These are phyloP conservation scores for Rossbeevera mucosa DNA, from an alignment of 768 basidiomycete species.

Conservation along the genomic window DNA sequence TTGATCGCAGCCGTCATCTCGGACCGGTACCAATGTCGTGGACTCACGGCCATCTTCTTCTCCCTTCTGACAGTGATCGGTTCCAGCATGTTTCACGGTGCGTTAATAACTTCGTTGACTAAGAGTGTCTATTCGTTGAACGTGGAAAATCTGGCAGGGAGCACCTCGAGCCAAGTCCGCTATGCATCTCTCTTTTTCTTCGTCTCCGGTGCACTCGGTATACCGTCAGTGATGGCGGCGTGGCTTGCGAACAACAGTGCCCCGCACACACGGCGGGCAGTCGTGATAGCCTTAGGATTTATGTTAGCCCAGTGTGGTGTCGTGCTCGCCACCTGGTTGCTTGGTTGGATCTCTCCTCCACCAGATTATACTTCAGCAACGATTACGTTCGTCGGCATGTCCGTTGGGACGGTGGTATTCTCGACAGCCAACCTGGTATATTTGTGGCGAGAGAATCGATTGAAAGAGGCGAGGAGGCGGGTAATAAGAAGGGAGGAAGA, in stretches of 20 bases:
- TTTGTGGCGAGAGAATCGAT: not conserved
- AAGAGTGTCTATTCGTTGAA: not conserved
- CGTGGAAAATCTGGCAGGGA: not conserved
- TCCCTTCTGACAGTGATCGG: constrained; percentile 45
- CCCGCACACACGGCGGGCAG: not conserved
- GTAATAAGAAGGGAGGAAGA: not conserved
- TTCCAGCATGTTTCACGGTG: constrained; percentile 52
- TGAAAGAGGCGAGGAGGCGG: not conserved
- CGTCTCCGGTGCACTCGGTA: not conserved
- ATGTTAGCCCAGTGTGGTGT: not conserved
- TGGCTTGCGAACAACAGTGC: not conserved
- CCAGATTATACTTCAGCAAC: not conserved
- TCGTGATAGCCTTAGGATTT: not conserved
- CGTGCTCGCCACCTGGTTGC: not conserved
- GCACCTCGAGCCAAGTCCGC: not conserved
- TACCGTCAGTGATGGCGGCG: not conserved
- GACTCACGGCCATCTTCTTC: constrained; percentile 41
- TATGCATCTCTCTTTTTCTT: not conserved
- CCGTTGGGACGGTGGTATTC: not conserved
- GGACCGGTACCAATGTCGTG: constrained; percentile 51
- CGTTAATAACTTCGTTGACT: constrained; percentile 5
- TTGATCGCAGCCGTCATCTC: constrained; percentile 44
- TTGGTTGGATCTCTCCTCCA: not conserved
- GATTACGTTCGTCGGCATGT: not conserved
- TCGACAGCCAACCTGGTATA: not conserved